A percentile compares a stretch with the other conserved stretches of the same genome.
Conservation (phyloP, 2,329 filamentous ascomycete genomes). For the Microcyclospora pomicola region DNA sequence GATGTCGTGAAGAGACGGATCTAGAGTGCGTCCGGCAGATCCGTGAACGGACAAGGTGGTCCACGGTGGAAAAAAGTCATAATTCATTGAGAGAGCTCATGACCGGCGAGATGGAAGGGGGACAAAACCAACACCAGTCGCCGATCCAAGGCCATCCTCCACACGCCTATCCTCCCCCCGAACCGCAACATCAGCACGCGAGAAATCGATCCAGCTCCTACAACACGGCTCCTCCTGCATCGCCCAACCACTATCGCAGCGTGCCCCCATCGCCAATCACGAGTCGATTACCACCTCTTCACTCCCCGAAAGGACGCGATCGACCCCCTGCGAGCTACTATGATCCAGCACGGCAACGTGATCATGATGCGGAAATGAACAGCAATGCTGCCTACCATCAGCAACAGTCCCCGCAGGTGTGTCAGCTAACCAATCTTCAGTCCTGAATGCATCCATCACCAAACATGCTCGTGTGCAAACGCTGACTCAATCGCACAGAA, state of each 20-base stretch:
- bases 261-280: slow-evolving; percentile 25
- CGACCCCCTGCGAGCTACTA: slow-evolving; percentile 33
- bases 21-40: too few species aligned
- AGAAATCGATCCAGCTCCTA: slow-evolving; percentile 18
- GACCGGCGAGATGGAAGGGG: slow-evolving; percentile 8
- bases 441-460: too few species aligned
- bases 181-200: slow-evolving; percentile 8
- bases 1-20: too few species aligned
- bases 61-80: too few species aligned
- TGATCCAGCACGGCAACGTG: slow-evolving; percentile 34
- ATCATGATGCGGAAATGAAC: too few species aligned
- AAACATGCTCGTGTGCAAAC: too few species aligned
- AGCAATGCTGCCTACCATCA: too few species aligned
- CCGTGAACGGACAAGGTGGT: too few species aligned
- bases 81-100: too few species aligned
- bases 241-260: slow-evolving; percentile 18
- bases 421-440: too few species aligned
- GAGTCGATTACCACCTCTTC: slow-evolving; percentile 23
- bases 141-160: slow-evolving; percentile 17
- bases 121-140: slow-evolving; percentile 18
- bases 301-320: slow-evolving; percentile 23
- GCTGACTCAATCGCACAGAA: slow-evolving; percentile 5
- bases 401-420: too few species aligned
- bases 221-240: slow-evolving; percentile 11
- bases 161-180: slow-evolving; percentile 19